Conservation (phyloP, 176 grass and related monocot genomes). For the Poa pratensis region DNA sequence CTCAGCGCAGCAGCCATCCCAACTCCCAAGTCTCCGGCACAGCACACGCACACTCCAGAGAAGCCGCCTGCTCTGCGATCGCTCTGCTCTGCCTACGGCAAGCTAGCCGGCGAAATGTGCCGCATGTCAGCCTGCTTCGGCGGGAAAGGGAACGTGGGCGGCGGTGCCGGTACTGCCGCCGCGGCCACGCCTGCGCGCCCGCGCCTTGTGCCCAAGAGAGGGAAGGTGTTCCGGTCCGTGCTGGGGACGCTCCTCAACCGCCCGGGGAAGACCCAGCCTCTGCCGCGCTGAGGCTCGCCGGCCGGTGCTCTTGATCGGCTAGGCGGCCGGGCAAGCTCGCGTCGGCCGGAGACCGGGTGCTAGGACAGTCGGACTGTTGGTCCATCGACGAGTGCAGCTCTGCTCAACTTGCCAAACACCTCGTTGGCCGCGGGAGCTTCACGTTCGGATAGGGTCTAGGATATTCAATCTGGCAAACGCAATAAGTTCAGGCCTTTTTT, state of each 20-base stretch:
- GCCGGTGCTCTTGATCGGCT: neutral
- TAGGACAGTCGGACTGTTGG: too few relatives aligned
- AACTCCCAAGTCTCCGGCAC: neutral
- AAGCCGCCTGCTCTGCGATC: too few relatives aligned
- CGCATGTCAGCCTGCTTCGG: conserved; percentile 34
- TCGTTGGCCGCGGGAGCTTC: neutral
- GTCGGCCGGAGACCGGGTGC: neutral
- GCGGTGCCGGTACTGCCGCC: neutral
- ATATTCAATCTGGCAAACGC: neutral
- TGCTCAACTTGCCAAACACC: neutral
- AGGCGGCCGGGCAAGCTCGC: neutral
- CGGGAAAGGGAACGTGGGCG: neutral
- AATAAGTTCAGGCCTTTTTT: neutral
- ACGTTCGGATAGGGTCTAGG: neutral
- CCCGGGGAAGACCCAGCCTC: conserved; percentile 40
- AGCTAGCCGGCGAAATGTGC: neutral
- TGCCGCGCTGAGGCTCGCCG: conserved; percentile 34
- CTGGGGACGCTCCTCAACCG: conserved; percentile 29
- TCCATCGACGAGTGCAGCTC: neutral
- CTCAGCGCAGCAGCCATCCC: neutral
- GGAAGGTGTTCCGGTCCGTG: conserved; percentile 42
- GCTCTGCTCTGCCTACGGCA: neutral
- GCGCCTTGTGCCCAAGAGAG: conserved; percentile 52
- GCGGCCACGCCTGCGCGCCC: conserved; percentile 14
- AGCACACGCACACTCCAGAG: neutral